These are phyloP conservation scores for Syzygium aromaticum DNA, from an alignment of 345 rosid genomes.

Conservation along the genomic window DNA sequence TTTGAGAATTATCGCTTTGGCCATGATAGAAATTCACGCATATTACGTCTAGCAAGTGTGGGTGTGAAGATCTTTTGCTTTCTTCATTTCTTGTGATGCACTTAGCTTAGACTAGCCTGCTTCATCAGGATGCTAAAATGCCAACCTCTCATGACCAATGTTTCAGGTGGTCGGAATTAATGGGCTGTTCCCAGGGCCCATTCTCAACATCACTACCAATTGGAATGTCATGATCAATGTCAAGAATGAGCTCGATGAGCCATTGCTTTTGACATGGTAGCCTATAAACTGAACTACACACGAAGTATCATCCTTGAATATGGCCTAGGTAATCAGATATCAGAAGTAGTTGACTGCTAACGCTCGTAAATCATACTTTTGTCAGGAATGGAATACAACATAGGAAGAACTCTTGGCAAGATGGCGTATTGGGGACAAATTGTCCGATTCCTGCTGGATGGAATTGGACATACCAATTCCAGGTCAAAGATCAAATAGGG, in stretches of 20 bases:
- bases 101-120: background rate
- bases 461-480: slow-evolving; percentile 85
- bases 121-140: background rate
- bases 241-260: slow-evolving; percentile 64
- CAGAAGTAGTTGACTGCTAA: background rate
- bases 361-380: background rate
- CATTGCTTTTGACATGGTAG: slow-evolving; percentile 73
- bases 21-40: background rate
- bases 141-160: background rate
- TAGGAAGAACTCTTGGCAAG: slow-evolving; percentile 88
- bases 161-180: slow-evolving; percentile 62
- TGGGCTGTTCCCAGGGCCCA: slow-evolving; percentile 68
- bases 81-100: background rate
- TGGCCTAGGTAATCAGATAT: background rate
- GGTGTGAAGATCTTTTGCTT: background rate
- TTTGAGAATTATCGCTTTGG: background rate
- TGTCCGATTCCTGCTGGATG: slow-evolving; percentile 80
- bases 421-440: slow-evolving; percentile 81
- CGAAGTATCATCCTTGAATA: background rate
- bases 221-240: slow-evolving; percentile 68
- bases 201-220: slow-evolving; percentile 62
- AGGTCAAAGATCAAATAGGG: slow-evolving; percentile 86
- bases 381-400: slow-evolving; percentile 61
- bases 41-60: background rate
- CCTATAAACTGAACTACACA: background rate